phyloP scores from a whole-genome alignment of 2,329 filamentous ascomycete genomes.

The Pseudocercospora ulei region DNA sequence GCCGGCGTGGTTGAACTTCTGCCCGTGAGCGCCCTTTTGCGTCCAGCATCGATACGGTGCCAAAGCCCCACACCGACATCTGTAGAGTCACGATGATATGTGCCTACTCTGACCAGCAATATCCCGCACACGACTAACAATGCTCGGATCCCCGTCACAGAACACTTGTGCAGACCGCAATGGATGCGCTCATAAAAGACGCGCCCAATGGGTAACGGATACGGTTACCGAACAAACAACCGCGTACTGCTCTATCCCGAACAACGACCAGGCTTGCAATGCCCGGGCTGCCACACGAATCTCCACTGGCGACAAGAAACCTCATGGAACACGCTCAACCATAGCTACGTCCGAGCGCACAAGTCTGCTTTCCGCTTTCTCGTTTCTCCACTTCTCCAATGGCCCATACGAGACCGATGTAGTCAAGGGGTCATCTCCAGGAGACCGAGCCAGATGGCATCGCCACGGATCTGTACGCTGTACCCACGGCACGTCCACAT shows the following conservation, averaged over 20 bases:
- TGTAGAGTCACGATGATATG: too few species aligned
- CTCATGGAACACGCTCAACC: not conserved
- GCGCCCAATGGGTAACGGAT: slow-evolving; percentile 52
- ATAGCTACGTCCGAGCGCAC: not conserved
- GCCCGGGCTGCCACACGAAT: slow-evolving; percentile 40
- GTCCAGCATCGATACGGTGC: too few species aligned
- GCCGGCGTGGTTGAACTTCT: not conserved
- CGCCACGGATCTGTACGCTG: slow-evolving; percentile 13
- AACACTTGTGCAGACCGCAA: not conserved
- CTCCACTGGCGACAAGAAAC: slow-evolving; percentile 9
- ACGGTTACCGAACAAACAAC: slow-evolving; percentile 47
- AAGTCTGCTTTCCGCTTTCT: too few species aligned
- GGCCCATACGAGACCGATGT: too few species aligned
- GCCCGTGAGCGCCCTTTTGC: too few species aligned
- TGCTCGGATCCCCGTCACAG: too few species aligned
- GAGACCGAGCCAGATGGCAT: slow-evolving; percentile 14
- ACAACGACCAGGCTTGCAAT: slow-evolving; percentile 48
- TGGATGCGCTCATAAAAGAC: slow-evolving; percentile 43
- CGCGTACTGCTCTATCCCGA: slow-evolving; percentile 51
- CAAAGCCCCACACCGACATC: too few species aligned
- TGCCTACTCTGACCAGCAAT: too few species aligned
- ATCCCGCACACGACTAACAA: too few species aligned
- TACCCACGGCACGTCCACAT: slow-evolving; percentile 17
- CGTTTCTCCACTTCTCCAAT: too few species aligned
- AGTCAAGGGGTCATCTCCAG: slow-evolving; percentile 27